These are phyloP conservation scores for Suillus placidus DNA, from an alignment of 768 basidiomycete species.

Conservation along the genomic window DNA sequence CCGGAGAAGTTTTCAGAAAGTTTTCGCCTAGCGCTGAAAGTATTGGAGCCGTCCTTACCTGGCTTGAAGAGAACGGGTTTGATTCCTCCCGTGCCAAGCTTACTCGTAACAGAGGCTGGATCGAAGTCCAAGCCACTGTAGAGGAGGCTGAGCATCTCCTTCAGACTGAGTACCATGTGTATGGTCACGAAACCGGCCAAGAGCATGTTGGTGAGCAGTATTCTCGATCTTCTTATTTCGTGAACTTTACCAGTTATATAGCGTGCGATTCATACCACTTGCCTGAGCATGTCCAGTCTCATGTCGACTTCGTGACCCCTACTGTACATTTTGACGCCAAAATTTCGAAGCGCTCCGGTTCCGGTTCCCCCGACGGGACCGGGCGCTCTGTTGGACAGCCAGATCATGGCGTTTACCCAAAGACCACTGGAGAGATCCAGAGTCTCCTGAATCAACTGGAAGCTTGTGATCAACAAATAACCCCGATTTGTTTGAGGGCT, in stretches of 20 bases:
- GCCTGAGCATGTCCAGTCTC: slow-evolving; percentile 37
- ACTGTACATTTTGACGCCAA: slow-evolving; percentile 40
- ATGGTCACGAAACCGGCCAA: slow-evolving; percentile 39
- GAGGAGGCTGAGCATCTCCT: slow-evolving; percentile 46
- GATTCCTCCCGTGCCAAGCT: slow-evolving; percentile 39
- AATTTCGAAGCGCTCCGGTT: slow-evolving; percentile 28
- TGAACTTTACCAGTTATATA: slow-evolving; percentile 13
- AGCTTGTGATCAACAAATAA: slow-evolving; percentile 36
- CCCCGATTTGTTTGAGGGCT: slow-evolving; percentile 42
- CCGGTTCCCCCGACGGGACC: slow-evolving; percentile 23
- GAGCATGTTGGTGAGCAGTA: slow-evolving; percentile 40
- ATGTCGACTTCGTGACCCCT: slow-evolving; percentile 44
- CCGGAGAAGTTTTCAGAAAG: slow-evolving; percentile 44
- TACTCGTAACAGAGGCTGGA: slow-evolving; percentile 42
- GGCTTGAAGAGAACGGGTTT: slow-evolving; percentile 49
- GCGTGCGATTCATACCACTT: slow-evolving; percentile 40
- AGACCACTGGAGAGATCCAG: slow-evolving; percentile 19
- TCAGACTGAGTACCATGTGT: slow-evolving; percentile 48
- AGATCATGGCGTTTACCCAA: slow-evolving; percentile 7
- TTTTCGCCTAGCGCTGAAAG: slow-evolving; percentile 50
- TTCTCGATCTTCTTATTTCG: neutral
- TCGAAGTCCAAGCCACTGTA: slow-evolving; percentile 42
- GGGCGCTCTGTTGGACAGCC: slow-evolving; percentile 10
- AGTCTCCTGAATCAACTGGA: slow-evolving; percentile 22
- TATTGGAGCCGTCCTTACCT: slow-evolving; percentile 43